phyloP scores from a whole-genome alignment of 192 early-diverging fungal species.

The Entomortierella parvispora region DNA sequence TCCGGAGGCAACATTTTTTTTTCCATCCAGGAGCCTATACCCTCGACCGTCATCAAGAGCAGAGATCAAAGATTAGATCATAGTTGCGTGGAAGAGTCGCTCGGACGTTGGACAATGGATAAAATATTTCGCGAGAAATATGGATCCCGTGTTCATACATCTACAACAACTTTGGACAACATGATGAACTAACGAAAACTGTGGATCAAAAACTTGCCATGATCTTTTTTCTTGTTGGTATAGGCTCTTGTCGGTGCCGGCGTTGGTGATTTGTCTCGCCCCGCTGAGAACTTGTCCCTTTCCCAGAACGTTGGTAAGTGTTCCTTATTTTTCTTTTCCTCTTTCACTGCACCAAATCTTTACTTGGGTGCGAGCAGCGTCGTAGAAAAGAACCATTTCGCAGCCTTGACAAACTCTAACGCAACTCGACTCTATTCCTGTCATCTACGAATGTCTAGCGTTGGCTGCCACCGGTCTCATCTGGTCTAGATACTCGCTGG shows the following conservation, averaged over 20 bases:
- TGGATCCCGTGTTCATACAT: background rate
- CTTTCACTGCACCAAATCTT: too few relatives aligned
- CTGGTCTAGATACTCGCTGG: constrained; percentile 96
- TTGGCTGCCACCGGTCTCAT: constrained; percentile 94
- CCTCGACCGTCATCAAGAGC: too few relatives aligned
- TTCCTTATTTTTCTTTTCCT: background rate
- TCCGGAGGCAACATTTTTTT: too few relatives aligned
- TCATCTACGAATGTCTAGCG: constrained; percentile 54
- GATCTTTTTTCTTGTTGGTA: constrained; percentile 6
- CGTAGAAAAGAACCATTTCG: background rate
- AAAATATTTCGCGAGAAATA: too few relatives aligned
- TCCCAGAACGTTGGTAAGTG: constrained; percentile 77
- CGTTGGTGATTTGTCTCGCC: constrained; percentile 86
- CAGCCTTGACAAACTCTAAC: too few relatives aligned
- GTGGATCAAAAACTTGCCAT: background rate
- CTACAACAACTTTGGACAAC: too few relatives aligned
- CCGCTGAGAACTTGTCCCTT: constrained; percentile 89
- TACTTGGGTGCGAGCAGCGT: background rate
- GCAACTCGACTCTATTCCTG: background rate
- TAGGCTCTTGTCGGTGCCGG: constrained; percentile 95
- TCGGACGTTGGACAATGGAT: too few relatives aligned
- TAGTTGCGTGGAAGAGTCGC: too few relatives aligned
- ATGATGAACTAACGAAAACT: too few relatives aligned
- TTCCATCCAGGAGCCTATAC: too few relatives aligned
- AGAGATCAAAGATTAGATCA: too few relatives aligned